A percentile compares a stretch with the other conserved stretches of the same genome.
Evolutionary conservation across 2,329 filamentous ascomycete genomes (phyloP).

Genomic region (Fusarium sp.): DNA sequence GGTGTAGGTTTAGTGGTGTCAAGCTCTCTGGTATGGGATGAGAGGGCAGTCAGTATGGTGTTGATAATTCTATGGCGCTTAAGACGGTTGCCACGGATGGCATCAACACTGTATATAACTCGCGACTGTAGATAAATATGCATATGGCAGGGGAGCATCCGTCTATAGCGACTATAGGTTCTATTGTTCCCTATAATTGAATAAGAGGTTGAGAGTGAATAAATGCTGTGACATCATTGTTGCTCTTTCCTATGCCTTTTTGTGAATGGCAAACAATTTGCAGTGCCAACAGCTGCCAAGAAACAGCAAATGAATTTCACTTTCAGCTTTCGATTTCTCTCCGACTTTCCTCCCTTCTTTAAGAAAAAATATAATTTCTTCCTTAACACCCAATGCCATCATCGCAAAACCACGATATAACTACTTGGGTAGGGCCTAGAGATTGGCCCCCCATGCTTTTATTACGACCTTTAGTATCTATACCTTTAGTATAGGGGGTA

Average conservation of each 20-base stretch:
- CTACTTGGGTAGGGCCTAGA: too few relatives aligned
- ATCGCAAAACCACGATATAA: too few relatives aligned
- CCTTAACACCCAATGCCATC: too few relatives aligned
- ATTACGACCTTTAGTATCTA: too few relatives aligned
- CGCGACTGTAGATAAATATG: constrained; percentile 7
- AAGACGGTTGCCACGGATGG: constrained; percentile 65
- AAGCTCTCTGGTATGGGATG: too few relatives aligned
- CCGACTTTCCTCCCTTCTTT: neutral
- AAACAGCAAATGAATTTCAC: neutral
- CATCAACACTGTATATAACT: constrained; percentile 30
- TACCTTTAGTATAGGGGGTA: too few relatives aligned
- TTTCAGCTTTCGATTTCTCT: neutral
- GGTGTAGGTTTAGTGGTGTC: too few relatives aligned
- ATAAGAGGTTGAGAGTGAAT: neutral
- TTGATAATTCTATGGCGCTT: constrained; percentile 68
- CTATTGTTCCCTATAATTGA: neutral
- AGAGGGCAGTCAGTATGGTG: constrained; percentile 71
- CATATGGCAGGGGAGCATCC: neutral
- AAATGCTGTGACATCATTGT: neutral
- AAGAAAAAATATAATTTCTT: too few relatives aligned
- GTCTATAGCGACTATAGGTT: neutral
- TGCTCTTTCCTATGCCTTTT: too few relatives aligned
- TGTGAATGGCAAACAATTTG: neutral
- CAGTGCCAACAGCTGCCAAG: neutral
- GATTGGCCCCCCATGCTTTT: too few relatives aligned